A percentile compares a stretch with the other conserved stretches of the same genome.
phyloP scores from a whole-genome alignment of 2,329 filamentous ascomycete genomes.

The Ophiostoma quercus region DNA sequence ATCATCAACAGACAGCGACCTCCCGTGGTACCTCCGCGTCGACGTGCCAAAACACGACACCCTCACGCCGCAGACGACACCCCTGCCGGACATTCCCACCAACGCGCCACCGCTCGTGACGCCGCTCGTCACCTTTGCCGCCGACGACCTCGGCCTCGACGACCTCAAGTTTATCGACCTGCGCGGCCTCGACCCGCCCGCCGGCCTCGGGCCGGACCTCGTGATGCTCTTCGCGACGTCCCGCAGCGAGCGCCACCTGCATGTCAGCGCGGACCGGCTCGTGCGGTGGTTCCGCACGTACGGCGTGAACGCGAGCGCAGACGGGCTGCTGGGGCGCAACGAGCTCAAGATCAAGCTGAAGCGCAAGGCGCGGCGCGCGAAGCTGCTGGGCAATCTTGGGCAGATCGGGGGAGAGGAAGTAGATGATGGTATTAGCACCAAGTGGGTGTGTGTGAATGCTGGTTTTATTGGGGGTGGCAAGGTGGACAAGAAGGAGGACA shows the following conservation, averaged over 20 bases:
- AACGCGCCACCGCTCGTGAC: slow-evolving; percentile 66
- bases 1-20: not conserved
- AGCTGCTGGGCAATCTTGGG: slow-evolving; percentile 66
- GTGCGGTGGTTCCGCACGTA: slow-evolving; percentile 78
- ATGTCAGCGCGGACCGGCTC: slow-evolving; percentile 83
- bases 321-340: slow-evolving; percentile 82
- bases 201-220: slow-evolving; percentile 79
- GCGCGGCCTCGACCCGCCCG: slow-evolving; percentile 74
- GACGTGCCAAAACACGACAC: slow-evolving; percentile 52
- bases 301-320: slow-evolving; percentile 69
- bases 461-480: slow-evolving; percentile 56
- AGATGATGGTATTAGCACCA: slow-evolving; percentile 85
- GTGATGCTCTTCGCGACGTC: slow-evolving; percentile 92
- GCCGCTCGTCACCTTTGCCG: slow-evolving; percentile 70
- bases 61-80: slow-evolving; percentile 42
- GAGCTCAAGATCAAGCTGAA: slow-evolving; percentile 84
- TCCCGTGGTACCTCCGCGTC: slow-evolving; percentile 77
- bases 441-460: slow-evolving; percentile 93
- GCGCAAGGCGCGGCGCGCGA: slow-evolving; percentile 73
- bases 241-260: slow-evolving; percentile 86
- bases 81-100: slow-evolving; percentile 53
- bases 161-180: slow-evolving; percentile 76
- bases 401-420: slow-evolving; percentile 40
- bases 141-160: slow-evolving; percentile 80
- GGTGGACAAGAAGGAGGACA: slow-evolving; percentile 25